These are phyloP conservation scores for Boletus rex-veris DNA, from an alignment of 768 basidiomycete genomes.

Conservation along the genomic window DNA sequence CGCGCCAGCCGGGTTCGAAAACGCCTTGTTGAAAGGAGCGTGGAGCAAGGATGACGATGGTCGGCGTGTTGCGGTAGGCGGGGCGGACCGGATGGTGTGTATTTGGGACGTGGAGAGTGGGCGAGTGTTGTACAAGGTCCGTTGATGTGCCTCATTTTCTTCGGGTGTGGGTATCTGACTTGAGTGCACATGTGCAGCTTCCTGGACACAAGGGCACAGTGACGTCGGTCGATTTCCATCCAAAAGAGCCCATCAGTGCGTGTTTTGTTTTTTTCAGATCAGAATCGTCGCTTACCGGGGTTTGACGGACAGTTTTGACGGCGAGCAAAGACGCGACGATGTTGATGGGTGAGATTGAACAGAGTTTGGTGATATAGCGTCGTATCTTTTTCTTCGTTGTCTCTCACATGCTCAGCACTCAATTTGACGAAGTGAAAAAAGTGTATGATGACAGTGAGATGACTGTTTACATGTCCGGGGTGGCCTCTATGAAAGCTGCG, in stretches of 20 bases:
- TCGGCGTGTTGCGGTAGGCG: conserved; percentile 79
- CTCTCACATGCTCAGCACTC: neutral
- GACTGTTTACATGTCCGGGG: conserved; percentile 1
- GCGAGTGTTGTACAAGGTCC: conserved; percentile 75
- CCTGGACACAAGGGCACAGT: conserved; percentile 98
- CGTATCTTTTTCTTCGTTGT: neutral
- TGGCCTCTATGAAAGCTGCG: conserved; percentile 20
- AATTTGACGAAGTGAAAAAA: too few relatives aligned
- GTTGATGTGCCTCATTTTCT: conserved; percentile 9
- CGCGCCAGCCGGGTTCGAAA: conserved; percentile 93
- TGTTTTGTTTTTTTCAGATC: conserved; percentile 10
- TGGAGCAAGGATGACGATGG: conserved; percentile 91
- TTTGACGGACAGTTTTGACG: conserved; percentile 62
- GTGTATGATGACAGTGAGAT: too few relatives aligned
- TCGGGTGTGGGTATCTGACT: neutral
- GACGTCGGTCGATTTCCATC: conserved; percentile 93
- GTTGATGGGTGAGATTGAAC: conserved; percentile 88
- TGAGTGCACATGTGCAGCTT: conserved; percentile 44
- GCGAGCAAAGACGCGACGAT: conserved; percentile 91
- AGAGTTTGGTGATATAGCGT: conserved; percentile 43
- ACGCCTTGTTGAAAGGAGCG: conserved; percentile 73
- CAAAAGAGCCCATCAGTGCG: conserved; percentile 92
- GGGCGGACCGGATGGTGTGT: conserved; percentile 82
- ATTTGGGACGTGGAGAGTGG: conserved; percentile 85
- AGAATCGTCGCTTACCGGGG: conserved; percentile 1